Evolutionary conservation across 2,329 filamentous ascomycete species (phyloP).

Genomic region (Diaporthe caulivora): DNA sequence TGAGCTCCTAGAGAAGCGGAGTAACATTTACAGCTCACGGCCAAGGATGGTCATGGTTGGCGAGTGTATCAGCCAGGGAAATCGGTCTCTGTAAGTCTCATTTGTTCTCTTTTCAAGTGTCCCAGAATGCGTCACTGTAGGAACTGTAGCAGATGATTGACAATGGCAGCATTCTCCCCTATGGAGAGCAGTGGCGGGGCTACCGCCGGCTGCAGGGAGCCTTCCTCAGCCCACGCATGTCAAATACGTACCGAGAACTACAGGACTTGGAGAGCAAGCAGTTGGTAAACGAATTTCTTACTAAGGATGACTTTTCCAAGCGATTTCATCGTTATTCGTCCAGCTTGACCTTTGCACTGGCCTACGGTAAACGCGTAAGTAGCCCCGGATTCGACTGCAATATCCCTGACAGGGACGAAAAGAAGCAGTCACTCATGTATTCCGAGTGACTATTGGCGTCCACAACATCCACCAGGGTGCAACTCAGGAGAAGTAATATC

Average conservation of each 20-base stretch:
- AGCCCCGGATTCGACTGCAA: not conserved
- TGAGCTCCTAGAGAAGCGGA: conserved; percentile 64
- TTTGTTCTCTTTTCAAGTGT: no score
- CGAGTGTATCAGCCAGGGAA: conserved; percentile 3
- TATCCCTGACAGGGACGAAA: not conserved
- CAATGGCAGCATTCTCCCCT: conserved; percentile 41
- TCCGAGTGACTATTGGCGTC: not conserved
- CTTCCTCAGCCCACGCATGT: conserved; percentile 56
- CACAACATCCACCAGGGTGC: not conserved
- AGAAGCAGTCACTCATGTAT: not conserved
- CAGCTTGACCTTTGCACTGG: conserved; percentile 61
- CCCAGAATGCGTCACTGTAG: no score
- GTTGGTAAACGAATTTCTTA: conserved; percentile 63
- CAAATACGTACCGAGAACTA: conserved; percentile 62
- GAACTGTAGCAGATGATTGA: no score
- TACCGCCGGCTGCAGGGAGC: conserved; percentile 56
- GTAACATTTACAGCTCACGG: conserved; percentile 63
- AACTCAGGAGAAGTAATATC: not conserved
- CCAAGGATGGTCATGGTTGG: conserved; percentile 41
- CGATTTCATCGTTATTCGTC: conserved; percentile 62
- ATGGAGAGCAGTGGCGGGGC: conserved; percentile 51
- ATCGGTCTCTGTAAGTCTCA: not conserved
- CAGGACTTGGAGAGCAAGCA: conserved; percentile 68
- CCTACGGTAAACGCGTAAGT: conserved; percentile 57
- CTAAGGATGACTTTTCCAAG: conserved; percentile 53